phyloP scores from a whole-genome alignment of 306 rosid species.

The Lagenaria siceraria region DNA sequence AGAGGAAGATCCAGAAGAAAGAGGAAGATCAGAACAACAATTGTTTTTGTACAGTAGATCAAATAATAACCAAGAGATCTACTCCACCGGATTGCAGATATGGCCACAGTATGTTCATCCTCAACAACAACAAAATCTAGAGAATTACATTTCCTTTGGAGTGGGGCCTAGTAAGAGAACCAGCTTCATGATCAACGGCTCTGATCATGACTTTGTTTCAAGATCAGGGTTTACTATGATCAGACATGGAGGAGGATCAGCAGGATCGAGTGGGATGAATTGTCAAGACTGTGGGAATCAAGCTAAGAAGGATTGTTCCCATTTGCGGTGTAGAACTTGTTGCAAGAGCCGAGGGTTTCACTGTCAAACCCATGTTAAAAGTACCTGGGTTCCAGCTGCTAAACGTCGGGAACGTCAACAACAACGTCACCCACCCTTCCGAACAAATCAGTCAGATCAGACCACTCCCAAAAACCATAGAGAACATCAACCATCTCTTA shows the following conservation, averaged over 20 bases:
- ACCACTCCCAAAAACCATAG: constrained; percentile 17
- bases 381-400: constrained; percentile 72
- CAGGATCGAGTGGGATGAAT: constrained; percentile 23
- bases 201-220: constrained; percentile 20
- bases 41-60: constrained; percentile 14
- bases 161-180: constrained; percentile 30
- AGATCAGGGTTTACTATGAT: constrained; percentile 45
- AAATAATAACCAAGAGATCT: constrained; percentile 42
- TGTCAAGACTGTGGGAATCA: constrained; percentile 75
- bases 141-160: constrained; percentile 40
- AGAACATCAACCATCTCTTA: constrained; percentile 11
- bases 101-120: constrained; percentile 30
- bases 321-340: constrained; percentile 58
- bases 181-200: constrained; percentile 20
- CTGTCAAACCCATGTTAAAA: constrained; percentile 57
- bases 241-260: constrained; percentile 26
- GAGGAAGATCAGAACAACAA: constrained; percentile 11
- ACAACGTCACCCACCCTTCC: constrained; percentile 9
- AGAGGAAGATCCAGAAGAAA: constrained; percentile 1
- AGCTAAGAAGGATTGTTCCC: constrained; percentile 52
- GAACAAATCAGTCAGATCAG: neutral
- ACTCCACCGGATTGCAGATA: constrained; percentile 34
- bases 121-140: constrained; percentile 14
- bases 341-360: constrained; percentile 72
- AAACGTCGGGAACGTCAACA: constrained; percentile 49